Percentiles rank a stretch among this genome's conserved stretches.
phyloP scores from a whole-genome alignment of 306 rosid species.

The Glycine tomentella region DNA sequence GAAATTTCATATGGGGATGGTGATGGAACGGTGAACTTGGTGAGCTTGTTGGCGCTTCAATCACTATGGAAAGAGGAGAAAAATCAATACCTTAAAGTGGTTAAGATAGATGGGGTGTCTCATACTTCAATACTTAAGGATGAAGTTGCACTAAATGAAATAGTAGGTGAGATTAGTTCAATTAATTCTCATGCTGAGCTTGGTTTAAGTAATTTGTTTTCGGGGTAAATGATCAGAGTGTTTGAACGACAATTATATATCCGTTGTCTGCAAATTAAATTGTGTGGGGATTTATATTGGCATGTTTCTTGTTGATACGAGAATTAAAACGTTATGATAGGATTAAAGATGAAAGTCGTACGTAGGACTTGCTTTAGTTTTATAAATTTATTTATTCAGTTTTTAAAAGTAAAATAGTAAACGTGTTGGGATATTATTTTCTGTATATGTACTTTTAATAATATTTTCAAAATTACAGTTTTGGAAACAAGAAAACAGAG shows the following conservation, averaged over 20 bases:
- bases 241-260: no score
- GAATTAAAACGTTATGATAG: background rate
- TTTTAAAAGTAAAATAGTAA: background rate
- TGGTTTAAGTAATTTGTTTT: slow-evolving; percentile 7
- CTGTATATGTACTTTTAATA: background rate
- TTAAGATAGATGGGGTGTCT: slow-evolving; percentile 62
- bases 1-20: slow-evolving; percentile 77
- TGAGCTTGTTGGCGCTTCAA: slow-evolving; percentile 74
- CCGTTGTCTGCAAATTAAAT: background rate
- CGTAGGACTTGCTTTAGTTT: background rate
- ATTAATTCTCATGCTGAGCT: slow-evolving; percentile 53
- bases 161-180: slow-evolving; percentile 53
- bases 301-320: background rate
- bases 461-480: background rate
- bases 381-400: background rate
- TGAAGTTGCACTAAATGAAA: slow-evolving; percentile 59
- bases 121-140: slow-evolving; percentile 68
- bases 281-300: background rate
- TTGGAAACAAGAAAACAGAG: background rate
- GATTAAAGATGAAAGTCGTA: background rate
- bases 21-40: slow-evolving; percentile 87
- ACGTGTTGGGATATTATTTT: background rate
- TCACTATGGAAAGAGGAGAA: slow-evolving; percentile 57
- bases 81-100: slow-evolving; percentile 62
- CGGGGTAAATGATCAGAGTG: background rate